Evolutionary conservation across 768 basidiomycete species (phyloP).

Genomic region (Tulasnella calospora): DNA sequence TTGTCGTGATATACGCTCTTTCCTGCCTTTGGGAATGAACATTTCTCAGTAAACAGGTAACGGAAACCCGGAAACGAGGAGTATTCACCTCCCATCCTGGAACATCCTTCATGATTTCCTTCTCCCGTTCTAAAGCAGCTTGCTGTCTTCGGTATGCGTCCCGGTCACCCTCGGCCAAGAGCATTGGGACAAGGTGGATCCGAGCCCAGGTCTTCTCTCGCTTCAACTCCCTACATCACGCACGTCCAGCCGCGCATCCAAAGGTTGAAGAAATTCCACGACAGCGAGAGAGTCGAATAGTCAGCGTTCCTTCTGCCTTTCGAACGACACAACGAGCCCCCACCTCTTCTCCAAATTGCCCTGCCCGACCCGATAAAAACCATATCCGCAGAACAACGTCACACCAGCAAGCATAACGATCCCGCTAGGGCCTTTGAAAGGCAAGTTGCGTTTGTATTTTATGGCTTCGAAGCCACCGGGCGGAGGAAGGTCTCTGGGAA

Average conservation of each 20-base stretch:
- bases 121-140: conserved; percentile 73
- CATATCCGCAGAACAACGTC: conserved; percentile 77
- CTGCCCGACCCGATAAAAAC: conserved; percentile 85
- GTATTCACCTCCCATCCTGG: conserved; percentile 83
- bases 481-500: conserved; percentile 87
- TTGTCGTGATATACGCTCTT: conserved; percentile 82
- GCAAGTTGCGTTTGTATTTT: conserved; percentile 94
- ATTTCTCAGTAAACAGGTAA: conserved; percentile 4
- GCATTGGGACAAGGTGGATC: conserved; percentile 85
- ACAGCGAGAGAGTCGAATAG: background rate
- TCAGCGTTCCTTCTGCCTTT: background rate
- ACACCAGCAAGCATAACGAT: conserved; percentile 82
- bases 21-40: conserved; percentile 49
- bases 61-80: background rate
- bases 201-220: conserved; percentile 94
- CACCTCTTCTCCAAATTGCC: conserved; percentile 92
- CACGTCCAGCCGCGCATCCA: background rate
- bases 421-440: conserved; percentile 80
- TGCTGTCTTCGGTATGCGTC: conserved; percentile 76
- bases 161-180: conserved; percentile 91
- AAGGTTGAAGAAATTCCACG: background rate
- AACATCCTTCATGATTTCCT: conserved; percentile 92
- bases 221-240: conserved; percentile 66
- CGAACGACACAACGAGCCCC: conserved; percentile 33
- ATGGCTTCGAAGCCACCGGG: conserved; percentile 86